These are phyloP conservation scores for Ceratocystis cacaofunesta DNA, from an alignment of 2,329 filamentous ascomycete genomes.

Conservation along the genomic window DNA sequence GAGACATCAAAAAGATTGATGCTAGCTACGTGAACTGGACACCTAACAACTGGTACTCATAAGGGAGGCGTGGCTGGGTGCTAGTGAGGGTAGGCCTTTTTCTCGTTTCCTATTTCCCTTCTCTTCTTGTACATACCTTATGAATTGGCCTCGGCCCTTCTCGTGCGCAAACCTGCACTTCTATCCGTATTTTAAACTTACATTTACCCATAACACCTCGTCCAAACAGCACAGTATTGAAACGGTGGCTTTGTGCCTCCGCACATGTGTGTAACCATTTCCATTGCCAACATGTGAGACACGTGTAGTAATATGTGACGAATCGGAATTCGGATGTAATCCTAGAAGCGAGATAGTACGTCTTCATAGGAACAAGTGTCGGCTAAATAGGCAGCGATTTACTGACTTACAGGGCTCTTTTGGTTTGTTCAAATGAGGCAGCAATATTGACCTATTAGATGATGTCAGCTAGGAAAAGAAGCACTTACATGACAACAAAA, in stretches of 20 bases:
- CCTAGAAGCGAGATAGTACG: not conserved
- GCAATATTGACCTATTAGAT: not conserved
- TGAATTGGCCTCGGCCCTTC: too few species aligned
- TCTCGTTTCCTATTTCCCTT: not conserved
- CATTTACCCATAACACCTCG: not conserved
- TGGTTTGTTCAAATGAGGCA: not conserved
- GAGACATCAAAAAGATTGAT: conserved; percentile 26
- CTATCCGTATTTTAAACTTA: not conserved
- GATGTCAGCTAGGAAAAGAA: not conserved
- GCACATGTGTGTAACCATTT: not conserved
- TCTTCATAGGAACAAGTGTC: not conserved
- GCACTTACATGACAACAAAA: not conserved
- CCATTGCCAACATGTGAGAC: not conserved
- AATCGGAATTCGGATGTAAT: not conserved
- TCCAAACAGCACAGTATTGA: not conserved
- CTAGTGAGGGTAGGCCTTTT: not conserved
- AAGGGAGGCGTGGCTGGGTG: not conserved
- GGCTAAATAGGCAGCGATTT: not conserved
- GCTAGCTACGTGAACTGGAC: conserved; percentile 22
- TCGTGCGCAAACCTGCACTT: not conserved
- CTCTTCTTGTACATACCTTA: conserved; percentile 1
- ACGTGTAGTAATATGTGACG: not conserved
- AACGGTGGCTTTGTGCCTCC: not conserved
- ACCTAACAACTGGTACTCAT: conserved; percentile 21
- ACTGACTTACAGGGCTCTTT: not conserved